Evolutionary conservation across 2,329 filamentous ascomycete species (phyloP), one percentile per base, ranked within the genome.

Genomic region (Exophiala oligosperma): DNA sequence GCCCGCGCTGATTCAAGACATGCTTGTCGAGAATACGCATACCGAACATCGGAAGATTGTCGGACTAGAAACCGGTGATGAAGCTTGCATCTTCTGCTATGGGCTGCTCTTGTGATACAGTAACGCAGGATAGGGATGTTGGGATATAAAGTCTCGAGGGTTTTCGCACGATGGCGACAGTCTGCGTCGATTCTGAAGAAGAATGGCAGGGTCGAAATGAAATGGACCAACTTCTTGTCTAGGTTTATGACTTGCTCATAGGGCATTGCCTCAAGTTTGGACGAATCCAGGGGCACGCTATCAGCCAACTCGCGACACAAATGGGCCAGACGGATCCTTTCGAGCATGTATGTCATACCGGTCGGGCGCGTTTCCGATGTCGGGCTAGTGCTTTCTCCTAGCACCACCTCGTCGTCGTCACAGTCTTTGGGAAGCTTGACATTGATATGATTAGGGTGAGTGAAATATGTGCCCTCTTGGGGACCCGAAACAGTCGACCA

Each of bases 261-360:
- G 12, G 66, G 57, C 7, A 72, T 44, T 38, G 71, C 69, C 8
- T 65, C 49, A 0, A 66, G 64, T 14, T 66, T 59, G 1, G 70
- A 49, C 29, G 69, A 57, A 14, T 69, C 65, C 4, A 68, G 52
- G 7, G 69, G 66, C 1, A 62, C 66, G 14, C 65, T 61, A 47
- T 80, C 77, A 1, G 74, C 67, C 3, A 78, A 70, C 8, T 71
- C 66, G 2, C 76, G 71, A 41, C 73, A 76, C 1, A 74, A 60
- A 32, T 72, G 67, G 9, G 72, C 72, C 7, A 79, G 64, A 26
- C 69, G 71, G 14, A 77, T 66, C 1, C 77, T 72, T 35, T 73
- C 68, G 3, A 79, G 62, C 17, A 72, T 74, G 55, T 77, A 80
- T 2, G 75, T 74, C 73, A 77, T 78, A 11, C 69, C 64, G 0